These are phyloP conservation scores for Ilex asprella DNA, from an alignment of 257 asterid genomes.

Conservation along the genomic window DNA sequence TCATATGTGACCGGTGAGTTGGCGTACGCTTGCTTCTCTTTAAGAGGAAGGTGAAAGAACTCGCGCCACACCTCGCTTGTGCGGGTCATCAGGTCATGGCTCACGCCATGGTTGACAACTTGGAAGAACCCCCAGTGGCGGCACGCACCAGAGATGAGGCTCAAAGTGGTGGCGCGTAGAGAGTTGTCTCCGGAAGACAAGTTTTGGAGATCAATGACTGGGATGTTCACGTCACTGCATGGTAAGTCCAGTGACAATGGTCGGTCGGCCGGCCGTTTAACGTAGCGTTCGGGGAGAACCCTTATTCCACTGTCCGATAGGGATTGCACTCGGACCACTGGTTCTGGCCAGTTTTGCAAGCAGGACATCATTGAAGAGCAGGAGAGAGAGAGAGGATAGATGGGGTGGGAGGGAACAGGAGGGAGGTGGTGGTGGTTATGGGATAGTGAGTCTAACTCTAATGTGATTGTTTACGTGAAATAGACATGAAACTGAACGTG, in stretches of 20 bases:
- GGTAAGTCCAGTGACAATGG: slow-evolving; percentile 13
- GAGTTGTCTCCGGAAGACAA: slow-evolving; percentile 32
- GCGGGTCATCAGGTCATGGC: slow-evolving; percentile 42
- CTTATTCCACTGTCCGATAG: slow-evolving; percentile 69
- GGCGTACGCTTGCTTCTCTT: slow-evolving; percentile 56
- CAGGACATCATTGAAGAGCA: slow-evolving; percentile 29
- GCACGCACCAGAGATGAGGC: slow-evolving; percentile 48
- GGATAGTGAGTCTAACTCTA: no score
- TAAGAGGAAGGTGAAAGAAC: slow-evolving; percentile 65
- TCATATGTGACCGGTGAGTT: slow-evolving; percentile 75
- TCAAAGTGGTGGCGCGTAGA: slow-evolving; percentile 23
- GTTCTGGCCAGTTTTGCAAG: slow-evolving; percentile 75
- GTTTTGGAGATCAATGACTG: slow-evolving; percentile 47
- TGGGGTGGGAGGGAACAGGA: not conserved
- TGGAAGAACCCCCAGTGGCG: slow-evolving; percentile 93
- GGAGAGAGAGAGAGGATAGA: not conserved
- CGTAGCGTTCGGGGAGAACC: slow-evolving; percentile 67
- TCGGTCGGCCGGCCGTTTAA: slow-evolving; percentile 57
- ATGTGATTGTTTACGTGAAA: no score
- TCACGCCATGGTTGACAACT: slow-evolving; percentile 80
- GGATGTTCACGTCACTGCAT: slow-evolving; percentile 17
- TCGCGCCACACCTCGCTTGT: slow-evolving; percentile 59
- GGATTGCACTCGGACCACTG: slow-evolving; percentile 72
- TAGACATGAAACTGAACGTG: no score
- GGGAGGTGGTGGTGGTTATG: not conserved